These are phyloP conservation scores for Rhizopogon vulgaris DNA, from an alignment of 768 basidiomycete species.

Conservation along the genomic window DNA sequence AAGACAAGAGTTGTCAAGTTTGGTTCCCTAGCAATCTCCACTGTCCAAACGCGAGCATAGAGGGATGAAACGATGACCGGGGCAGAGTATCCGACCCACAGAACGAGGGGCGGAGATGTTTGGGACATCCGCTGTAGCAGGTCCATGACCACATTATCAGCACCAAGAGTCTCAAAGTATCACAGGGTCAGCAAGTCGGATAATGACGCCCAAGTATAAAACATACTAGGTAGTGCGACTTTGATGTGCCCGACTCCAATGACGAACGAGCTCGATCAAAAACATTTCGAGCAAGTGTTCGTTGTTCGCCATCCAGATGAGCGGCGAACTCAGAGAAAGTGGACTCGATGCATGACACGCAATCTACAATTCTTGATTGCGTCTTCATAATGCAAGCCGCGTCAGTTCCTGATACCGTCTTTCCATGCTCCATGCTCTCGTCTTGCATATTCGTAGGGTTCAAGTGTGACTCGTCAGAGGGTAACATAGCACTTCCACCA, in stretches of 20 bases:
- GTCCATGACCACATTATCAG: conserved; percentile 19
- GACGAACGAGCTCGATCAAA: conserved; percentile 10
- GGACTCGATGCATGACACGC: conserved; percentile 22
- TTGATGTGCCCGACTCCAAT: conserved; percentile 22
- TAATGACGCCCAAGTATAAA: neutral
- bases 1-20: conserved; percentile 38
- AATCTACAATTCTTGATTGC: conserved; percentile 25
- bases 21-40: conserved; percentile 37
- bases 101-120: conserved; percentile 47
- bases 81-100: conserved; percentile 61
- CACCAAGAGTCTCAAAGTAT: conserved; percentile 9
- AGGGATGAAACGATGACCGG: conserved; percentile 52
- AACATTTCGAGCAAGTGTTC: conserved; percentile 11
- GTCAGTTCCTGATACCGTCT: conserved; percentile 31
- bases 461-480: neutral
- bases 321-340: conserved; percentile 15
- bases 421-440: conserved; percentile 34
- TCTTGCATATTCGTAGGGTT: neutral
- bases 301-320: conserved; percentile 16
- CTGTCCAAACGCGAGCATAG: conserved; percentile 49
- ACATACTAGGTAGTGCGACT: conserved; percentile 27
- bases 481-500: neutral
- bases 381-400: conserved; percentile 42
- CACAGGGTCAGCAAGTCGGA: conserved; percentile 7
- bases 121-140: conserved; percentile 39